These are phyloP conservation scores for Lentinula sp. DNA, from an alignment of 768 basidiomycete species.

Conservation along the genomic window DNA sequence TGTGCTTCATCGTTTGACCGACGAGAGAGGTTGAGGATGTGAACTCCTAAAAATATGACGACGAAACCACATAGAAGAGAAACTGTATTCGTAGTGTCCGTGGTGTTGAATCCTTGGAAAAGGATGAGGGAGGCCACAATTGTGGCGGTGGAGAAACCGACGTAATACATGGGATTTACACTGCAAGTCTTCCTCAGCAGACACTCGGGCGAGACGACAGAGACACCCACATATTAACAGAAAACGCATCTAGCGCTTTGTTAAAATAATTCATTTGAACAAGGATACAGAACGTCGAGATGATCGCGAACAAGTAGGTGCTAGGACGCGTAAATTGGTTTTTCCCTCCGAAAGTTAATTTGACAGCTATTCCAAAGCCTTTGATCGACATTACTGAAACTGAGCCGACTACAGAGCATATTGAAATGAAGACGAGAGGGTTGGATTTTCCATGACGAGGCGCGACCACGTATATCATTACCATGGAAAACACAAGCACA, in stretches of 20 bases:
- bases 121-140: conserved; percentile 92
- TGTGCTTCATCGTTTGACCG: conserved; percentile 36
- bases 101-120: conserved; percentile 96
- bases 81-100: conserved; percentile 71
- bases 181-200: conserved; percentile 28
- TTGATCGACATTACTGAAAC: conserved; percentile 99
- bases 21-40: conserved; percentile 82
- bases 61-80: conserved; percentile 88
- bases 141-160: conserved; percentile 91
- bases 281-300: conserved; percentile 79
- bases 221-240: conserved; percentile 86
- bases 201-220: neutral
- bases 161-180: conserved; percentile 97
- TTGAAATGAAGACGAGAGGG: conserved; percentile 90
- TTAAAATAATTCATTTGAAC: conserved; percentile 98
- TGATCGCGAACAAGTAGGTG: conserved; percentile 92
- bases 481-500: conserved; percentile 71
- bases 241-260: conserved; percentile 94
- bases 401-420: conserved; percentile 93
- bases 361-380: conserved; percentile 95
- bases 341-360: conserved; percentile 86
- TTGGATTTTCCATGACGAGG: conserved; percentile 85
- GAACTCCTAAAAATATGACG: conserved; percentile 95
- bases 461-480: conserved; percentile 83
- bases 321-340: conserved; percentile 94